Evolutionary conservation across 306 rosid species (phyloP), one percentile per base, ranked within the genome.

Genomic region (Alnus rubra): DNA sequence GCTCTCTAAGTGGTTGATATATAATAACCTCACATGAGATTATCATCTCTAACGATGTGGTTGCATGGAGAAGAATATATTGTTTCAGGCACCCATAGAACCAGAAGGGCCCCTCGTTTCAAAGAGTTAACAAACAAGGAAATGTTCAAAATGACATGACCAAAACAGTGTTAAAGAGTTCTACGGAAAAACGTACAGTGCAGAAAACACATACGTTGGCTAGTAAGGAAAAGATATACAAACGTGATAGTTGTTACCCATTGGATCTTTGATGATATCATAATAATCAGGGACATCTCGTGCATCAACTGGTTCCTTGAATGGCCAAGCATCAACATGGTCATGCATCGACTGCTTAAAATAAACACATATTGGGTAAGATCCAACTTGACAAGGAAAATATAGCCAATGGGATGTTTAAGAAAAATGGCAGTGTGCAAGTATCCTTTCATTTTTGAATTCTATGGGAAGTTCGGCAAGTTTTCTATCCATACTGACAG

Each of bases 271-370:
- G 81, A 96, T 91, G 68, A 96, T 91, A 74, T 93, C 94, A 84
- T 93, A 93, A 86, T 96, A 93, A 88, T 96, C 98, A 67, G 98
- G 99, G 52, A 93, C 99, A 78, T 96, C 99, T 64, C 92, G 96
- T 59, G 86, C 84, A 76, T 96, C 93, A 78, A 96, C 97, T 11
- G 99, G 99, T 55, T 96, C 99, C 90, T 88, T 95, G 88, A 95
- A 95, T 73, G 99, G 99, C 99, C 99, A 95, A 3, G 94, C 88
- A 79, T 95, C 99, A 10, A 76, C 94, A 64, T 93, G 99, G 18
- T 95, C 99, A 39, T 80, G 76, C 97, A 93, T 87, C 9, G 92
- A 76, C 98, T 91, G 93, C 48, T 74, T n/a, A 51, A 51, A 67
- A 81, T 52, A 76, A 73, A 80, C 77, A 71, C 9, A 28, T 4